A percentile compares a stretch with the other conserved stretches of the same genome.
These are phyloP conservation scores for Carex cristatella DNA, from an alignment of 176 grass and related monocot species.

Conservation along the genomic window DNA sequence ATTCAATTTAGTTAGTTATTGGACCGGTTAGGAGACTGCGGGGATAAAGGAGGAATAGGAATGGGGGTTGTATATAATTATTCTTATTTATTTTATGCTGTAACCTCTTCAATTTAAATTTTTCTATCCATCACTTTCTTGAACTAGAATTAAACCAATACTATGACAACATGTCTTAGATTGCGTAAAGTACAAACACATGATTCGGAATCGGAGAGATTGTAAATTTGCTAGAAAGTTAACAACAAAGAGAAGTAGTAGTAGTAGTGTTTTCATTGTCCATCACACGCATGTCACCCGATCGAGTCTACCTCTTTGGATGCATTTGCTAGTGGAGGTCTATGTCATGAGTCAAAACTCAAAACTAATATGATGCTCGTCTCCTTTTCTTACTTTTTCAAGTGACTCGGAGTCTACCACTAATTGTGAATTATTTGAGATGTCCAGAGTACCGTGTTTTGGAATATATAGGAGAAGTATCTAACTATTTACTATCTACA, in stretches of 20 bases:
- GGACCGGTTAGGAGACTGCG: too few species aligned
- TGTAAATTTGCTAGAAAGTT: not conserved
- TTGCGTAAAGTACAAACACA: not conserved
- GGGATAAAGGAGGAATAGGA: too few species aligned
- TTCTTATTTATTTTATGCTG: too few species aligned
- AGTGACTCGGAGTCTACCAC: not conserved
- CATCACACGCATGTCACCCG: not conserved
- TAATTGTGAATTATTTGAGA: not conserved
- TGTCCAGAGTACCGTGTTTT: not conserved
- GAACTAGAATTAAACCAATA: not conserved
- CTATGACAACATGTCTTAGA: not conserved
- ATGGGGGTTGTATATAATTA: too few species aligned
- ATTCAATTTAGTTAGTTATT: too few species aligned
- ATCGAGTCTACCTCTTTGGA: not conserved
- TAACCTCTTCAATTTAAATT: too few species aligned
- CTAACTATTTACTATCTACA: not conserved
- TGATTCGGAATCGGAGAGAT: not conserved
- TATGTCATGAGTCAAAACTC: not conserved
- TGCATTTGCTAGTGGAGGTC: not conserved
- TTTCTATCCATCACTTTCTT: too few species aligned
- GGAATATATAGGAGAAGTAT: not conserved
- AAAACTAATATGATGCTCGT: not conserved
- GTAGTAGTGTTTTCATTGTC: not conserved
- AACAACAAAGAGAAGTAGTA: not conserved
- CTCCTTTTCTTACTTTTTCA: not conserved